phyloP scores from a whole-genome alignment of 495 filamentous ascomycete genomes.

The Neurospora tetraspora region DNA sequence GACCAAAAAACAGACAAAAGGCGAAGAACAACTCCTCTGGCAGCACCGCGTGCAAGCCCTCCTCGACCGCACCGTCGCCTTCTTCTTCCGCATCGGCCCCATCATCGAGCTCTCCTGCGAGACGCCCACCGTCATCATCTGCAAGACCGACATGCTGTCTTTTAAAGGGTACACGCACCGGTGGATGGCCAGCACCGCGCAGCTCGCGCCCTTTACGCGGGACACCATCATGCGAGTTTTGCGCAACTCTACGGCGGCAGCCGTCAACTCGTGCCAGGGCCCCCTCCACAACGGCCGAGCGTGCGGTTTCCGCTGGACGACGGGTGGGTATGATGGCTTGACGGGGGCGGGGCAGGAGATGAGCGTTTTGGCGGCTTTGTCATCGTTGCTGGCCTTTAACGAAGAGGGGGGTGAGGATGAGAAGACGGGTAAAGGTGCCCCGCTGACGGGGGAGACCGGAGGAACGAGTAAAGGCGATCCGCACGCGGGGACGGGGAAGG shows the following conservation, averaged over 20 bases:
- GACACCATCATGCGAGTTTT: conserved; percentile 47
- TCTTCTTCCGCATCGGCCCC: conserved; percentile 44
- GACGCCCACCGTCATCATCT: conserved; percentile 36
- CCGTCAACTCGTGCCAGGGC: conserved; percentile 54
- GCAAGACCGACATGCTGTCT: conserved; percentile 59
- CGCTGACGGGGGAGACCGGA: conserved; percentile 23
- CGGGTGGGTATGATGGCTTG: conserved; percentile 4
- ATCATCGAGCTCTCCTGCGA: conserved; percentile 61
- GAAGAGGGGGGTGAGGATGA: not conserved
- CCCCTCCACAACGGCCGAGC: conserved; percentile 30
- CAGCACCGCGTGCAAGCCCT: conserved; percentile 45
- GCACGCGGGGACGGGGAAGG: conserved; percentile 35
- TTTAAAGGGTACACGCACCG: conserved; percentile 70
- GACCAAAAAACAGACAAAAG: too few species aligned
- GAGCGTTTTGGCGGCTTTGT: conserved; percentile 40
- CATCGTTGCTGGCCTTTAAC: conserved; percentile 31
- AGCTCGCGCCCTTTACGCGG: conserved; percentile 55
- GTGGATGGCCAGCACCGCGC: conserved; percentile 58
- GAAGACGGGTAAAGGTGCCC: not conserved
- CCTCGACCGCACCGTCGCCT: conserved; percentile 44
- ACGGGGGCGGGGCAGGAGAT: conserved; percentile 48
- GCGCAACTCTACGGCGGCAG: conserved; percentile 48
- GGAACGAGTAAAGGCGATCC: conserved; percentile 53
- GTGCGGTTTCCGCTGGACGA: conserved; percentile 46
- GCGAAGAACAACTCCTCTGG: conserved; percentile 30